Evolutionary conservation across 148 eudicot genomes (phyloP), one percentile per base, ranked within the genome.

Genomic region (Silene conica): DNA sequence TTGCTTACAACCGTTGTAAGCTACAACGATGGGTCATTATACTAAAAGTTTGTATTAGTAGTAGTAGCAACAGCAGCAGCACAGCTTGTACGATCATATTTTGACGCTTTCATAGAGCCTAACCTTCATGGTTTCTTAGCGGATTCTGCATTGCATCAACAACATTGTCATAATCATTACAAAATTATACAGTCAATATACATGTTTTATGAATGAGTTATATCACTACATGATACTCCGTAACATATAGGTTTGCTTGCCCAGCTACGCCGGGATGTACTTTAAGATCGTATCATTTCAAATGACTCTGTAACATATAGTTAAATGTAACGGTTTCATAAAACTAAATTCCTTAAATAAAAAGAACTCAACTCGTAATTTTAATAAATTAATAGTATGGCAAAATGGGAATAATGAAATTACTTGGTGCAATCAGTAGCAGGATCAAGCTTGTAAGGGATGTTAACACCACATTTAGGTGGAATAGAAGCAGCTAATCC

Each of bases 351-450:
- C 34, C 2, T 31, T 31, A 31, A 31, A 31, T 31, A 31, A 31
- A 31, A 31, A 5, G 34, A 31, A 31, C 34, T 31, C 34, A 1
- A 31, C 3, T 31, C 3, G 34, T 31, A 31, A 31, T 31, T 31
- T 31, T 31, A 1, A 28, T 31, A 31, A 7, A 19, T 1, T 8
- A 23, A 31, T 31, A 21, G 7, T 21, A 59, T 20, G 43, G 20
- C 8, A 31, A 31, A 31, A 31, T 31, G n/a, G 14, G 0, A 64
- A 73, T 38, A 48, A 73, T 23, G 48, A 61, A 55, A 41, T 67
- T 76, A 85, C 85, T 70, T 70, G 75, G 77, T 45, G 80, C 87
- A 85, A 70, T 85, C 87, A 21, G 67, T 82, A 41, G 72, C 13
- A 5, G 79, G 83, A 72, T 83, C 84, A 65, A 85, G 77, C 70